Percentiles rank a stretch among this genome's conserved stretches.
These are phyloP conservation scores for Austroboletus novae-zelandiae DNA, from an alignment of 1,284 basidiomycete species.

Conservation along the genomic window DNA sequence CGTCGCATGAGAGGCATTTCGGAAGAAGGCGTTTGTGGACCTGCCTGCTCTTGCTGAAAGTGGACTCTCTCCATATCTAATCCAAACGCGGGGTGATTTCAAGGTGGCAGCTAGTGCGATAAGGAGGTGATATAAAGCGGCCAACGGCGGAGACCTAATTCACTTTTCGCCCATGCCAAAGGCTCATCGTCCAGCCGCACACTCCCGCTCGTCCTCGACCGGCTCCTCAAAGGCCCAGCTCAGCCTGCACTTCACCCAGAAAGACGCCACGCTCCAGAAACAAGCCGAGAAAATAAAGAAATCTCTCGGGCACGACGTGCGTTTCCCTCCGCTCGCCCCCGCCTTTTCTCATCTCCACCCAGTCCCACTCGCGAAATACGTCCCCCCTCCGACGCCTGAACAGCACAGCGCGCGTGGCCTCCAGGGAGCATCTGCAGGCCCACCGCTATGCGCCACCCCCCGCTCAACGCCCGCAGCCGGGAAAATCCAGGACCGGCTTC, in stretches of 20 bases:
- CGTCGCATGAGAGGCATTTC: conserved; percentile 13
- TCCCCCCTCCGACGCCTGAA: conserved; percentile 44
- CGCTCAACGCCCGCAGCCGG: conserved; percentile 34
- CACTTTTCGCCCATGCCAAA: conserved; percentile 40
- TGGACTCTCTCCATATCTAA: conserved; percentile 87
- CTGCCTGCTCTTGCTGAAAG: conserved; percentile 87
- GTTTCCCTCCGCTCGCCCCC: conserved; percentile 19
- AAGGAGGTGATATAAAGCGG: conserved; percentile 23
- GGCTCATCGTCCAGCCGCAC: conserved; percentile 49
- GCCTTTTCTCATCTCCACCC: conserved; percentile 4
- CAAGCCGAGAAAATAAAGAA: conserved; percentile 52
- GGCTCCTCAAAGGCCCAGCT: conserved; percentile 52
- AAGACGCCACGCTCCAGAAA: conserved; percentile 45
- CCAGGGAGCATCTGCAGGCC: conserved; percentile 45
- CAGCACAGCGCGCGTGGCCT: conserved; percentile 49
- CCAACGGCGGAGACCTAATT: conserved; percentile 33
- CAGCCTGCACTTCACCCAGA: conserved; percentile 68
- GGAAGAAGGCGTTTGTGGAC: conserved; percentile 8
- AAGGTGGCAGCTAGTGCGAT: conserved; percentile 16
- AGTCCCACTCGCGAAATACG: conserved; percentile 36
- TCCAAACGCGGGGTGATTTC: neutral
- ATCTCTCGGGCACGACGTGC: conserved; percentile 44
- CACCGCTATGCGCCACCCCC: conserved; percentile 35
- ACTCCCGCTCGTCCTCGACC: conserved; percentile 59
- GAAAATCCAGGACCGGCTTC: conserved; percentile 54